Conservation (phyloP, 768 basidiomycete genomes). For the Lyophyllum shimeji region DNA sequence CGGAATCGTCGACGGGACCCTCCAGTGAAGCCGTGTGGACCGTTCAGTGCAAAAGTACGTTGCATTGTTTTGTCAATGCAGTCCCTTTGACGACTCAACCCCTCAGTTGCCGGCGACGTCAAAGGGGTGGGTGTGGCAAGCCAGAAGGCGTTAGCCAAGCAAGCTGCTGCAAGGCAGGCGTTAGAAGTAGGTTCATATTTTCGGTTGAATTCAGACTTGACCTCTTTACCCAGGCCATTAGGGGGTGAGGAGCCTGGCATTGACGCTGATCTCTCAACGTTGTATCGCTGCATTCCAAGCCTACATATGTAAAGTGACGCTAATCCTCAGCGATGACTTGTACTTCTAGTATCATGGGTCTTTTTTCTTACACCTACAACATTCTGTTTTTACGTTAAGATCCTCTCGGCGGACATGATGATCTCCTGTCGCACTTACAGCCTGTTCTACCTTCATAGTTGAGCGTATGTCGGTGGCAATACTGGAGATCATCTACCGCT, state of each 20-base stretch:
- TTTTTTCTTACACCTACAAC: neutral
- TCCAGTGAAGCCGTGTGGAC: constrained; percentile 47
- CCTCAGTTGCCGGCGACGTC: constrained; percentile 44
- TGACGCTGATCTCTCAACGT: too few relatives aligned
- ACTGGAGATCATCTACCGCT: too few relatives aligned
- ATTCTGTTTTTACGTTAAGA: neutral
- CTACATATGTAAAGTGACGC: neutral
- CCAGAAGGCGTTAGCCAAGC: constrained; percentile 46
- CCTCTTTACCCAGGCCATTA: constrained; percentile 5
- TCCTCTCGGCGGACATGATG: too few relatives aligned
- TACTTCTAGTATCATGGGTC: neutral
- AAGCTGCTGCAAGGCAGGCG: constrained; percentile 45
- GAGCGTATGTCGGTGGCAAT: too few relatives aligned
- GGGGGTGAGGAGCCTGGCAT: neutral
- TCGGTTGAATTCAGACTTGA: neutral
- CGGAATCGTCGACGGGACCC: constrained; percentile 39
- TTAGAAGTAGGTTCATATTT: constrained; percentile 29
- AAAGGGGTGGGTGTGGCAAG: constrained; percentile 46
- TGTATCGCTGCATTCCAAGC: neutral
- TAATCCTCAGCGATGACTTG: neutral
- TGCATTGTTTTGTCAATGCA: neutral
- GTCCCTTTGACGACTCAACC: constrained; percentile 5
- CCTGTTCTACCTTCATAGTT: too few relatives aligned
- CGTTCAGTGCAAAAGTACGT: constrained; percentile 56
- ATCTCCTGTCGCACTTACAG: too few relatives aligned